Evolutionary conservation across 2,329 filamentous ascomycete genomes (phyloP).

Genomic region (Fusarium denticulatum): DNA sequence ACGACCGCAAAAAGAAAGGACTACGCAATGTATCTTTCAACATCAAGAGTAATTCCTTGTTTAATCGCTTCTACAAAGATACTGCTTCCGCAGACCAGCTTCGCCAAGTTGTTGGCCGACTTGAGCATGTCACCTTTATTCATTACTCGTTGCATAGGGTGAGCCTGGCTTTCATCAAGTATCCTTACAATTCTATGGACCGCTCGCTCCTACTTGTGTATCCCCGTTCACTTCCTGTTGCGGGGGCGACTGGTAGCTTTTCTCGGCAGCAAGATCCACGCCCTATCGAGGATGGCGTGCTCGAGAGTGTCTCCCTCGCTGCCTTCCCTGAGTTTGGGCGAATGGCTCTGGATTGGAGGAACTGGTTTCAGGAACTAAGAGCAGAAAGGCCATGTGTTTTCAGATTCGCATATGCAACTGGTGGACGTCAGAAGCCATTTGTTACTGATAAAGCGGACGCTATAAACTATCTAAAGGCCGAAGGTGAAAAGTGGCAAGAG

Average conservation of each 20-base stretch:
- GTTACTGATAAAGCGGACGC: not conserved
- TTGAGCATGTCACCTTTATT: not conserved
- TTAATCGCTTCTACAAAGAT: not conserved
- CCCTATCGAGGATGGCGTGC: not conserved
- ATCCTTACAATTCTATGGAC: fast-evolving
- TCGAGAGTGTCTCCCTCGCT: not conserved
- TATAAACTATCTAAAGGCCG: not conserved
- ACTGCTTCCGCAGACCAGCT: not conserved
- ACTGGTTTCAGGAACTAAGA: too few relatives aligned
- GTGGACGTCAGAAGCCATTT: not conserved
- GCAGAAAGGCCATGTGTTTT: not conserved
- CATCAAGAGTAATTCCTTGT: too few relatives aligned
- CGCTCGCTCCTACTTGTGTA: not conserved
- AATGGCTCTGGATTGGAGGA: not conserved
- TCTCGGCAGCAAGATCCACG: not conserved
- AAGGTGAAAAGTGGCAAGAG: not conserved
- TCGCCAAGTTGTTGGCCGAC: not conserved
- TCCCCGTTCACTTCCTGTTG: not conserved
- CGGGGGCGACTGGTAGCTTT: not conserved
- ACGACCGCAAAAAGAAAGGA: not conserved
- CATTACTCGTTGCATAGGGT: not conserved
- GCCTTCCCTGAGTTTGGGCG: fast-evolving
- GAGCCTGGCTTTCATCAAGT: not conserved
- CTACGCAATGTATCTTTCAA: not conserved
- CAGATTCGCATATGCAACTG: not conserved